Base-by-base conservation (phyloP, 2,329 filamentous ascomycete genomes). In the Dothideomycetes sp. region DNA sequence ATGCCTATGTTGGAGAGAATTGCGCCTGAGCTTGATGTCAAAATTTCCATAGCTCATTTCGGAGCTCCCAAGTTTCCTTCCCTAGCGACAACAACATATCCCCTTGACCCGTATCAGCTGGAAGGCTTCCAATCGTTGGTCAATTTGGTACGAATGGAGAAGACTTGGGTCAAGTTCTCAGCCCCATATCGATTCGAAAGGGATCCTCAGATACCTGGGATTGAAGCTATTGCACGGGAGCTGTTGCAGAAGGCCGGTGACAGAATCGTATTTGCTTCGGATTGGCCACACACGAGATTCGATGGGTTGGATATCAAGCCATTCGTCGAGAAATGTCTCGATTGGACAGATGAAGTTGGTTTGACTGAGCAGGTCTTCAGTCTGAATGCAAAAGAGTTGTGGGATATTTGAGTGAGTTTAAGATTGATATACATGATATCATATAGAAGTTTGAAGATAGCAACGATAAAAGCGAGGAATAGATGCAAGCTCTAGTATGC, bases 261-360 rank as follows among this genome's bases (percentile, higher is more conserved):
- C 15, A 60, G 67, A 11, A 61, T 75, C 7, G 66, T 79, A 0
- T 80, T 76, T 53, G 74, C 73, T 1, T 76, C 73, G 0, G 76
- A 80, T 50, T 80, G 76, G 76, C 76, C 76, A 15, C 75, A 80
- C 54, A 80, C 77, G 3, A 63, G 76, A 11, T 79, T 73, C 45
- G 70, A 76, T 15, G 69, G 68, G 2, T 49, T 76, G 2, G 69
- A 80, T 50, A 71, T 78, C 18, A 61, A 54, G 33, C 69, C 68
- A 0, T 78, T 73, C 53, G 64, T 75, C 19, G 64, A 74, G 43
- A 62, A 58, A 38, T 70, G 73, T 33, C 53, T 79, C 42, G 60
- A 68, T 13, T 72, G 73, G 65, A 76, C 71, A 48, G 64, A 59
- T 1, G 58, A 62, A 1, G 62, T 70, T 38, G 56, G 62, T 4